Evolutionary conservation across 495 filamentous ascomycete species (phyloP).

Genomic region (Parachaetomium inaequale): DNA sequence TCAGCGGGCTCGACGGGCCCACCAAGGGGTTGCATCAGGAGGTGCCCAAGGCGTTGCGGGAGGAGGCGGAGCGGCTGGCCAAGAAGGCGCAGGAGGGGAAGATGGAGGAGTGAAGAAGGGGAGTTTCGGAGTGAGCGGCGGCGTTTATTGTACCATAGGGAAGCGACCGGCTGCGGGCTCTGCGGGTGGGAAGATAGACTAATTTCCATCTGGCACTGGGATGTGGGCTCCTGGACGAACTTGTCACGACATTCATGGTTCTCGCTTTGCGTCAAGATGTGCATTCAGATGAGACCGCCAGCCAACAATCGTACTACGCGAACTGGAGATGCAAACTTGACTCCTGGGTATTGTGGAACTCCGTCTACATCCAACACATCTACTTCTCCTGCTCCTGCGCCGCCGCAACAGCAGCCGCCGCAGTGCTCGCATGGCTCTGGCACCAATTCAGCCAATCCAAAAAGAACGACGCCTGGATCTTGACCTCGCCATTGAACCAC

Average conservation of each 20-base stretch:
- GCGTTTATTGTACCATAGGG: conserved; percentile 17
- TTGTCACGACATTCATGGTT: neutral
- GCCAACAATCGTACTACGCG: no score
- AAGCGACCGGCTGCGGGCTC: neutral
- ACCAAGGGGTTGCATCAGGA: conserved; percentile 88
- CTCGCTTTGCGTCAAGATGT: no score
- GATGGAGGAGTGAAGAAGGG: conserved; percentile 63
- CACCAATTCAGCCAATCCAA: conserved; percentile 57
- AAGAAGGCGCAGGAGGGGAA: conserved; percentile 61
- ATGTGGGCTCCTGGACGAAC: neutral
- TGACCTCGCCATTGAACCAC: conserved; percentile 44
- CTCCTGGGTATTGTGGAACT: neutral
- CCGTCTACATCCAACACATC: neutral
- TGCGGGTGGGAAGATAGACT: conserved; percentile 11
- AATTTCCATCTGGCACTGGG: conserved; percentile 15
- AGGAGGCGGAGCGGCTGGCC: conserved; percentile 87
- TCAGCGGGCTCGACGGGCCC: conserved; percentile 75
- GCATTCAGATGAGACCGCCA: no score
- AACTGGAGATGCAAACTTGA: neutral
- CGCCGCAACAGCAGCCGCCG: conserved; percentile 12
- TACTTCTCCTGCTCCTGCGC: conserved; percentile 13
- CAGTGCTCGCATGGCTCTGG: conserved; percentile 44
- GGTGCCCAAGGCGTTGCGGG: conserved; percentile 81
- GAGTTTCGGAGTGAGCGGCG: conserved; percentile 11
- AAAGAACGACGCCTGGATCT: conserved; percentile 50